Percentiles rank a stretch among this genome's conserved stretches.
Evolutionary conservation across 495 filamentous ascomycete genomes (phyloP).

Genomic region (Baudoinia panamericana): DNA sequence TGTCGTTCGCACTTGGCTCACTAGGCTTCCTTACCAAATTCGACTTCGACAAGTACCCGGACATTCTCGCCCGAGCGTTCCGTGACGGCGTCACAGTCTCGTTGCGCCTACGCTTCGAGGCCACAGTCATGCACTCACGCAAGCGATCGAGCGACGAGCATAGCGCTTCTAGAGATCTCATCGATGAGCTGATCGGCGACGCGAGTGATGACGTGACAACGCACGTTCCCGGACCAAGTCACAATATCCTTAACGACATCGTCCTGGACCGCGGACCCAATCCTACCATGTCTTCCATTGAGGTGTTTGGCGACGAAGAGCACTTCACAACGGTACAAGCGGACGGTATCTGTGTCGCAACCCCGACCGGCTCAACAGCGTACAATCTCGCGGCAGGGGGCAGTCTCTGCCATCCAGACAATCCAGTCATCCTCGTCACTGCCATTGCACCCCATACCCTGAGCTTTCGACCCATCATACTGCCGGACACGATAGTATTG

Average conservation of each 20-base stretch:
- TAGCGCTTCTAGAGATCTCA: conserved; percentile 44
- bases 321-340: conserved; percentile 81
- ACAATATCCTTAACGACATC: conserved; percentile 80
- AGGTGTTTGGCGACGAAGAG: conserved; percentile 90
- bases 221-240: conserved; percentile 65
- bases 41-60: conserved; percentile 62
- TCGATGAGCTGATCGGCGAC: conserved; percentile 78
- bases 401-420: conserved; percentile 89
- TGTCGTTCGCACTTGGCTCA: conserved; percentile 84
- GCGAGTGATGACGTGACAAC: conserved; percentile 68
- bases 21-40: conserved; percentile 95
- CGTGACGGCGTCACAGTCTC: conserved; percentile 78
- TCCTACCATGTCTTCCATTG: conserved; percentile 69
- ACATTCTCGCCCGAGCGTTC: conserved; percentile 60
- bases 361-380: conserved; percentile 85
- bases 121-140: conserved; percentile 80
- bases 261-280: conserved; percentile 23
- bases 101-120: conserved; percentile 79
- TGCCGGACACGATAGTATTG: conserved; percentile 88
- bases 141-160: conserved; percentile 9
- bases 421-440: conserved; percentile 89
- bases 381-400: conserved; percentile 96
- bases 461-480: conserved; percentile 87
- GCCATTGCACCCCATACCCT: conserved; percentile 94
- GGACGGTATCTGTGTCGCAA: conserved; percentile 82